Conservation (phyloP, 352 stramenopile genomes). For the Blastocystis sp. region DNA sequence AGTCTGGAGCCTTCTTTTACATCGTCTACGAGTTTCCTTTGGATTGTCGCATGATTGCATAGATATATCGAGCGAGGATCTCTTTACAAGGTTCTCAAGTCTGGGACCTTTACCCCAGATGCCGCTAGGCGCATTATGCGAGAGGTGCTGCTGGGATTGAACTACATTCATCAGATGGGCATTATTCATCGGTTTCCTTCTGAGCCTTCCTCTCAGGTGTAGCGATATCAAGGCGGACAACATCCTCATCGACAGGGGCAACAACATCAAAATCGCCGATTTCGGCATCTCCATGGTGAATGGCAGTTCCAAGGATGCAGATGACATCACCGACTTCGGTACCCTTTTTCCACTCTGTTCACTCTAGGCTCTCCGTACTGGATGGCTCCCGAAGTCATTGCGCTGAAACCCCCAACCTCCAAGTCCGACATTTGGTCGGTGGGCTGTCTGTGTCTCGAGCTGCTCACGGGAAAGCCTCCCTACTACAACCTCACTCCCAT, state of each 20-base stretch:
- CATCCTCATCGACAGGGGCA: slow-evolving; percentile 25
- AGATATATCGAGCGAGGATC: slow-evolving; percentile 87
- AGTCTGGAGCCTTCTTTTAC: slow-evolving; percentile 16
- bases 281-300: slow-evolving; percentile 37
- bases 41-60: background rate
- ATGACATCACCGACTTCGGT: slow-evolving; percentile 79
- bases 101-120: background rate
- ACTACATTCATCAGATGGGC: slow-evolving; percentile 5
- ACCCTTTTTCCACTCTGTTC: slow-evolving; percentile 83
- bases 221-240: slow-evolving; percentile 67
- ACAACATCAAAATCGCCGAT: slow-evolving; percentile 49
- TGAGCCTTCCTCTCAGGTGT: background rate
- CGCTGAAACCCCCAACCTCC: slow-evolving; percentile 78
- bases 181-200: slow-evolving; percentile 43
- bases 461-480: slow-evolving; percentile 94
- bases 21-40: slow-evolving; percentile 11
- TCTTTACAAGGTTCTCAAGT: slow-evolving; percentile 86
- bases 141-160: slow-evolving; percentile 44
- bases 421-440: slow-evolving; percentile 96
- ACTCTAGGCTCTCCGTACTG: slow-evolving; percentile 97
- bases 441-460: slow-evolving; percentile 92
- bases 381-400: slow-evolving; percentile 90
- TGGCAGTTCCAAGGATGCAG: background rate
- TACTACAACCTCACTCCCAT: slow-evolving; percentile 88
- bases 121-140: background rate